phyloP scores from a whole-genome alignment of 2,329 filamentous ascomycete genomes.

The Thielaviopsis punctulata region DNA sequence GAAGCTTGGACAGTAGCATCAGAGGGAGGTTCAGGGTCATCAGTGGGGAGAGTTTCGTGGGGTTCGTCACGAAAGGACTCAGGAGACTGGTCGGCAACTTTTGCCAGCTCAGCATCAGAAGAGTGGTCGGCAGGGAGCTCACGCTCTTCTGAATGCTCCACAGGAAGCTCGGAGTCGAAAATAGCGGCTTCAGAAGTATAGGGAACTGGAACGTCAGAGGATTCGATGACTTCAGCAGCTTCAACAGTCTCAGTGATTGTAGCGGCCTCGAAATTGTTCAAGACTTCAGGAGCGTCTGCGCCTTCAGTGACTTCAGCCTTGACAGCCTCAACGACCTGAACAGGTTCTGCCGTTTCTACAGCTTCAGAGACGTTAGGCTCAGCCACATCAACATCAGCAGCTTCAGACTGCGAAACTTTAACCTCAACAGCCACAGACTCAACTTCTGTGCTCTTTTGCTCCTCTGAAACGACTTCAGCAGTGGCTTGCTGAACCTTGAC shows the following conservation, averaged over 20 bases:
- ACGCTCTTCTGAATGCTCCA: not conserved
- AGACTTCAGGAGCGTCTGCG: not conserved
- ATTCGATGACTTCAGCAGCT: not conserved
- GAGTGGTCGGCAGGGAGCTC: not conserved
- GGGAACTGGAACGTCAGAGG: not conserved
- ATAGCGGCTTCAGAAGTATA: no score
- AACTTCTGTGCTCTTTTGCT: not conserved
- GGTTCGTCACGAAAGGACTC: not conserved
- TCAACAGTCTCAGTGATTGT: not conserved
- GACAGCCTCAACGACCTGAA: no score
- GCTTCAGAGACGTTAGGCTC: constrained; percentile 2
- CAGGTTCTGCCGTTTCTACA: no score
- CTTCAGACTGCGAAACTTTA: constrained; percentile 4
- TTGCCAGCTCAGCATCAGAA: not conserved
- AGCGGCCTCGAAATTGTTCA: not conserved
- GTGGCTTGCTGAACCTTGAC: constrained; percentile 9
- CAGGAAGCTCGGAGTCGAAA: not conserved
- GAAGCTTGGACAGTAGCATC: not conserved
- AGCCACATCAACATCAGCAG: not conserved
- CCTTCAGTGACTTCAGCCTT: not conserved
- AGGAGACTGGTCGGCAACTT: not conserved
- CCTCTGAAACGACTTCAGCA: not conserved
- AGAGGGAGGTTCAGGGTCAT: not conserved
- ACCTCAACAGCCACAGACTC: constrained; percentile 3
- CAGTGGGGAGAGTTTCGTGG: not conserved